A percentile compares a stretch with the other conserved stretches of the same genome.
phyloP scores from a whole-genome alignment of 75 land plant genomes.

The Adiantum capillusveneris region DNA sequence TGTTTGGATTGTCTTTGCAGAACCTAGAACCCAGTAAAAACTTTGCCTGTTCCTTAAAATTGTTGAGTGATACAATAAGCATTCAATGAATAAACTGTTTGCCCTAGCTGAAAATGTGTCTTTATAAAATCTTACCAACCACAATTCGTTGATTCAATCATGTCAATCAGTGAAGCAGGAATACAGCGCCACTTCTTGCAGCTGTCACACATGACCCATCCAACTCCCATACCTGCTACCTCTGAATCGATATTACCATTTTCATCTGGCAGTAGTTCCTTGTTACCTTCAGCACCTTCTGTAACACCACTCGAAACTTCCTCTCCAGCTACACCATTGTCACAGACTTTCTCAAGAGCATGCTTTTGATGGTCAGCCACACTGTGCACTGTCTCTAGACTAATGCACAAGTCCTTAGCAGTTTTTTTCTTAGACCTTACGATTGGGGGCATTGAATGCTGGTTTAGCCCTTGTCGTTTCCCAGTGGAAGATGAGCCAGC shows the following conservation, averaged over 20 bases:
- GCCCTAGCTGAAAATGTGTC: no score
- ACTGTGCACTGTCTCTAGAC: neutral
- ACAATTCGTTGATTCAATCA: slow-evolving; percentile 45
- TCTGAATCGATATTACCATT: no score
- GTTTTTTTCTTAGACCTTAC: neutral
- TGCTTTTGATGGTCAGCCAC: neutral
- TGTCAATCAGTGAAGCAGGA: slow-evolving; percentile 54
- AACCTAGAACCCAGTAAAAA: slow-evolving; percentile 33
- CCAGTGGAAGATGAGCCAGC: neutral
- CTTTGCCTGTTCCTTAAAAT: no score
- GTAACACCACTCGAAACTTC: slow-evolving; percentile 34
- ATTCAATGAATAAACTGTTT: no score
- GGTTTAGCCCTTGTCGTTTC: neutral
- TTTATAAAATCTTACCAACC: slow-evolving; percentile 47
- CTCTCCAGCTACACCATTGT: slow-evolving; percentile 13
- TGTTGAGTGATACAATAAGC: no score
- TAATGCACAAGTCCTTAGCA: neutral
- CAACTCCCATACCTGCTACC: neutral
- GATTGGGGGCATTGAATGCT: neutral
- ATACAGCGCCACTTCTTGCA: slow-evolving; percentile 84
- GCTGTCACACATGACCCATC: slow-evolving; percentile 80
- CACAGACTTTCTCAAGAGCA: slow-evolving; percentile 6
- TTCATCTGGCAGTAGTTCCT: slow-evolving; percentile 11
- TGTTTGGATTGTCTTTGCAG: slow-evolving; percentile 78
- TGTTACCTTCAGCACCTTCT: slow-evolving; percentile 16